These are phyloP conservation scores for Candida saitoana DNA, from an alignment of 805 yeast species.

Conservation along the genomic window DNA sequence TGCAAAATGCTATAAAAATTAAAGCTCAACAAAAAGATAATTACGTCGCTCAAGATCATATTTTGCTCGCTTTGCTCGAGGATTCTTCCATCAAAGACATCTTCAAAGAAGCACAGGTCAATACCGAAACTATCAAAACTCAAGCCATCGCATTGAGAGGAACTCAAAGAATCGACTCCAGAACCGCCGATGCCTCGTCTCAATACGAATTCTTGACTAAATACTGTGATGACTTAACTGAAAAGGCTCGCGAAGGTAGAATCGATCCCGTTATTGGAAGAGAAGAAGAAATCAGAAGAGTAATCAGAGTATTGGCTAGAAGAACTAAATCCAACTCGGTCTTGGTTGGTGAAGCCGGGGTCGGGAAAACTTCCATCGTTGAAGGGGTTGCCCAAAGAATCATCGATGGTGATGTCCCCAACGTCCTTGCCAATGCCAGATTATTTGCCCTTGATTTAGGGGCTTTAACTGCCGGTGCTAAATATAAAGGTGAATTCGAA, in stretches of 20 bases:
- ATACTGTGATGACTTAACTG: constrained; percentile 92
- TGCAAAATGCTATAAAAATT: constrained; percentile 71
- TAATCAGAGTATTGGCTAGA: constrained; percentile 93
- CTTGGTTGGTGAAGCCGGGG: constrained; percentile 98
- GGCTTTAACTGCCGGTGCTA: constrained; percentile 97
- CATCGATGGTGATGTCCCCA: constrained; percentile 92
- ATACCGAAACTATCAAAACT: constrained; percentile 65
- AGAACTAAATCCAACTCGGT: constrained; percentile 96
- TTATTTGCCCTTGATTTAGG: constrained; percentile 90
- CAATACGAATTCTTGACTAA: constrained; percentile 79
- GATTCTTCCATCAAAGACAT: constrained; percentile 67
- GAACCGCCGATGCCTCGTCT: constrained; percentile 88
- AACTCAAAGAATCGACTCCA: constrained; percentile 83
- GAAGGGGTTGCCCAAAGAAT: constrained; percentile 99
- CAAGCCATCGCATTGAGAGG: constrained; percentile 85
- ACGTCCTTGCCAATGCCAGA: constrained; percentile 73
- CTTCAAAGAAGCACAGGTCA: constrained; percentile 68
- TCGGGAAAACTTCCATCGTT: constrained; percentile 96
- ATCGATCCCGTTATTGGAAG: constrained; percentile 98
- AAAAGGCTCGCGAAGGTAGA: constrained; percentile 88
- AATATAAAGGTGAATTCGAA: constrained; percentile 97
- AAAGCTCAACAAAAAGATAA: constrained; percentile 86
- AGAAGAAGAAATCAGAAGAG: constrained; percentile 95
- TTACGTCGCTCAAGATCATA: constrained; percentile 91
- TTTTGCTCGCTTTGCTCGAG: constrained; percentile 77